phyloP scores from a whole-genome alignment of 2,329 filamentous ascomycete species.

The Tolypocladium pustulatum region DNA sequence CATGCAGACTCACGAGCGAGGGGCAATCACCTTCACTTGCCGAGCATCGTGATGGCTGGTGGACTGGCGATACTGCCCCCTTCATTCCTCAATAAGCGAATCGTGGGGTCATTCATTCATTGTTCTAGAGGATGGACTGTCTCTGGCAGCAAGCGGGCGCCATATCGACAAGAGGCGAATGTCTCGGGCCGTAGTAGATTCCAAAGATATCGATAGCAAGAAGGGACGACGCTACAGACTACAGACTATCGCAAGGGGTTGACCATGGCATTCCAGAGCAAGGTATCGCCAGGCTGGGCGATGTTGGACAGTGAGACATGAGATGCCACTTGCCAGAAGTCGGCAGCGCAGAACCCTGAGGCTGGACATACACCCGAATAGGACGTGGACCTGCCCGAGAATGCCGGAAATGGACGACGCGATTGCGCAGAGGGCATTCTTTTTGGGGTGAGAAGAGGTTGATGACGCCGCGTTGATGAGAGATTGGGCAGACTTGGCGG shows the following conservation, averaged over 20 bases:
- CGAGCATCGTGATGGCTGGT: constrained; percentile 19
- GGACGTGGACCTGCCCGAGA: neutral
- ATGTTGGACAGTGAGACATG: constrained; percentile 8
- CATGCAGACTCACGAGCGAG: constrained; percentile 4
- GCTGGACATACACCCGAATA: neutral
- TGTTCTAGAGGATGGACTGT: constrained; percentile 9
- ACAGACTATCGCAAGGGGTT: neutral
- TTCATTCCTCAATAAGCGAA: constrained; percentile 24
- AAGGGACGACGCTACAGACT: neutral
- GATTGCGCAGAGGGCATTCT: neutral
- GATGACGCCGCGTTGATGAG: neutral
- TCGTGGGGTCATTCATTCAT: constrained; percentile 12
- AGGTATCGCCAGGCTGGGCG: neutral
- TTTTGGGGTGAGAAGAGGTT: neutral
- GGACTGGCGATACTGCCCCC: constrained; percentile 18
- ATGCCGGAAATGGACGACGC: neutral
- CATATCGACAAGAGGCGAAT: constrained; percentile 21
- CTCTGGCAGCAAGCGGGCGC: constrained; percentile 2
- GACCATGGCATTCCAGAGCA: constrained; percentile 8
- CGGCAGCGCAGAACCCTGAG: neutral
- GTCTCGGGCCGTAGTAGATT: constrained; percentile 13
- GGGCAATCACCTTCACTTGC: constrained; percentile 10
- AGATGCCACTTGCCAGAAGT: neutral
- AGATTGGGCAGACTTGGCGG: neutral
- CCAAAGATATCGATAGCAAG: neutral